These are phyloP conservation scores for Nothomitra cinnamomea DNA, from an alignment of 2,329 filamentous ascomycete genomes.

Conservation along the genomic window DNA sequence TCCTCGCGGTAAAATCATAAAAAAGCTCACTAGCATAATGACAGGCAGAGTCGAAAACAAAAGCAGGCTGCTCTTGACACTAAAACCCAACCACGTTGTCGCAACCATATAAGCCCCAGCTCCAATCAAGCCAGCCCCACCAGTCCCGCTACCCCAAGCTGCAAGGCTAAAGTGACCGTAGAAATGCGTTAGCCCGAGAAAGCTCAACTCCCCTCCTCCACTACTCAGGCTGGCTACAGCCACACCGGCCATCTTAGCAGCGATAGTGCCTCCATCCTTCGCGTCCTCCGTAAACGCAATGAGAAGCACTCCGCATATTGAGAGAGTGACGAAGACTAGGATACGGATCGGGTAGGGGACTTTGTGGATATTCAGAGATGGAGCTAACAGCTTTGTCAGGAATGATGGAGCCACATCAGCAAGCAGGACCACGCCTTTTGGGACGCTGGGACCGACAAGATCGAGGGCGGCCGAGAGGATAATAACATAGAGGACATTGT, in stretches of 20 bases:
- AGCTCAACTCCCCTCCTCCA: conserved; percentile 78
- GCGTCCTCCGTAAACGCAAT: conserved; percentile 61
- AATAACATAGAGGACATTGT: conserved; percentile 95
- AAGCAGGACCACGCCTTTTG: conserved; percentile 83
- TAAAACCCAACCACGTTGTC: conserved; percentile 63
- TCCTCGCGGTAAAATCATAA: conserved; percentile 54
- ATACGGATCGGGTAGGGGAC: conserved; percentile 68
- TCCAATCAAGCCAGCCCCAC: conserved; percentile 72
- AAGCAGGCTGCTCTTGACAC: conserved; percentile 56
- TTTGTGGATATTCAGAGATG: conserved; percentile 72
- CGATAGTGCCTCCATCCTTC: conserved; percentile 41
- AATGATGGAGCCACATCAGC: conserved; percentile 87
- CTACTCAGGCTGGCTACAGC: conserved; percentile 71
- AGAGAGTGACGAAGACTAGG: conserved; percentile 55
- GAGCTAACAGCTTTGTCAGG: conserved; percentile 69
- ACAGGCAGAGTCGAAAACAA: conserved; percentile 62
- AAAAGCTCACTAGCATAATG: conserved; percentile 77
- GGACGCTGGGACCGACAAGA: conserved; percentile 70
- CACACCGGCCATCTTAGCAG: conserved; percentile 65
- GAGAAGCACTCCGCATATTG: conserved; percentile 73
- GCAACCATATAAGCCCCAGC: conserved; percentile 76
- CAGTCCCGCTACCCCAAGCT: conserved; percentile 84
- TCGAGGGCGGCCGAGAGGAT: conserved; percentile 92
- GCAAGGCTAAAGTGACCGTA: conserved; percentile 79
- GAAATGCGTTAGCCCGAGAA: conserved; percentile 80